phyloP scores from a whole-genome alignment of 257 asterid species.

The Nicotiana obtusifolia region DNA sequence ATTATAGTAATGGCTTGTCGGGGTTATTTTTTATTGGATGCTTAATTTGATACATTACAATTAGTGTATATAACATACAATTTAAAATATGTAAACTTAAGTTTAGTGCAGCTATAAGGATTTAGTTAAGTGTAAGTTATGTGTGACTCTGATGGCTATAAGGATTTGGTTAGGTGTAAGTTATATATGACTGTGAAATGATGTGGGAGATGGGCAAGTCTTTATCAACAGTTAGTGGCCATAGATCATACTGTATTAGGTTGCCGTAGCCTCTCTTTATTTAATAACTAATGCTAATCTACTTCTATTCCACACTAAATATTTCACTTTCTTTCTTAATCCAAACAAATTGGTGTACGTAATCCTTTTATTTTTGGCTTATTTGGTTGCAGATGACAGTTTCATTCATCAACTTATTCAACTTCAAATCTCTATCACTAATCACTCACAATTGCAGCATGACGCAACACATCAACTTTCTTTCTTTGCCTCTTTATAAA shows the following conservation, averaged over 20 bases:
- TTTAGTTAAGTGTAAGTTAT: not conserved
- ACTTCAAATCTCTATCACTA: not conserved
- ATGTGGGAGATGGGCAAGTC: conserved; percentile 15
- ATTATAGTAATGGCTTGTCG: too few relatives aligned
- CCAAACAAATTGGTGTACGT: not conserved
- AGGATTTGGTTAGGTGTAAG: not conserved
- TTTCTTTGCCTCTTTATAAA: not conserved
- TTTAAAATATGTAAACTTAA: too few relatives aligned
- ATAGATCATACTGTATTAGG: not conserved
- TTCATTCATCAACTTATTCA: conserved; percentile 1
- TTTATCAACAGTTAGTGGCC: conserved; percentile 19
- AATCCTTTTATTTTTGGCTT: not conserved
- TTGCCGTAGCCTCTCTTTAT: not conserved
- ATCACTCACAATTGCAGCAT: not conserved
- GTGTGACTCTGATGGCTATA: not conserved
- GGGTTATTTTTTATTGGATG: too few relatives aligned
- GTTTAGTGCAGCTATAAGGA: not conserved
- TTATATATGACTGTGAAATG: not conserved
- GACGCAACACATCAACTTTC: not conserved
- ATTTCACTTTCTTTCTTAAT: not conserved
- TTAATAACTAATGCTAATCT: conserved; percentile 6
- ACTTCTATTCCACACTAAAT: not conserved
- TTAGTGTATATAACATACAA: too few relatives aligned
- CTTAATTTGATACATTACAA: too few relatives aligned
- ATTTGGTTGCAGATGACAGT: not conserved